Evolutionary conservation across 768 basidiomycete species (phyloP).

Genomic region (Tulasnella sp.): DNA sequence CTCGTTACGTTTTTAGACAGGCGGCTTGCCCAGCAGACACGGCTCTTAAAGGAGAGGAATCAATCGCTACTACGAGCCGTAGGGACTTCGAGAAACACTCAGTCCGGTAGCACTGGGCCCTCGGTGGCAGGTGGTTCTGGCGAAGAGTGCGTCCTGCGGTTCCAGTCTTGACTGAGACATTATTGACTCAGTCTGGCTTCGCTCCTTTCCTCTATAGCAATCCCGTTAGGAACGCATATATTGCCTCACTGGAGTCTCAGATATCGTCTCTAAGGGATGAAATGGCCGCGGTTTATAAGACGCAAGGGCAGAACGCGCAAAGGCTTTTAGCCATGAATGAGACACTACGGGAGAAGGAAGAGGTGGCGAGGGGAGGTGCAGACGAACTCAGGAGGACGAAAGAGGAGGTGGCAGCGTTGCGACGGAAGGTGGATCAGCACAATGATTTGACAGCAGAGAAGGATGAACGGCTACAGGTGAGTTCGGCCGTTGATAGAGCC

Average conservation of each 20-base stretch:
- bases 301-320: conserved; percentile 92
- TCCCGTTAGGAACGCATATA: conserved; percentile 77
- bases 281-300: conserved; percentile 89
- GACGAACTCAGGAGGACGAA: conserved; percentile 67
- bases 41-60: conserved; percentile 87
- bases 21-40: conserved; percentile 83
- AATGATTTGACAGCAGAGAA: conserved; percentile 79
- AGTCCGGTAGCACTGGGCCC: background rate
- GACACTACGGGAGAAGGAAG: conserved; percentile 87
- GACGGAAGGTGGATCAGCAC: conserved; percentile 73
- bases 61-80: conserved; percentile 77
- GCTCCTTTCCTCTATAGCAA: conserved; percentile 37
- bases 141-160: conserved; percentile 54
- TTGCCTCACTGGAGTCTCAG: conserved; percentile 85
- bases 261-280: conserved; percentile 87
- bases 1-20: conserved; percentile 52
- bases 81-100: conserved; percentile 48
- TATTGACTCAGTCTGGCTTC: background rate
- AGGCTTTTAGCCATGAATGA: conserved; percentile 89
- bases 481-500: conserved; percentile 5
- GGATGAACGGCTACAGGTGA: conserved; percentile 78
- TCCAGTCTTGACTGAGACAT: background rate
- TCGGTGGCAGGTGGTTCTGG: conserved; percentile 25
- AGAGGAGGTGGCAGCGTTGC: conserved; percentile 60
- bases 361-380: conserved; percentile 65